These are phyloP conservation scores for Maudiozyma turicensis DNA, from an alignment of 805 yeast genomes.

Conservation along the genomic window DNA sequence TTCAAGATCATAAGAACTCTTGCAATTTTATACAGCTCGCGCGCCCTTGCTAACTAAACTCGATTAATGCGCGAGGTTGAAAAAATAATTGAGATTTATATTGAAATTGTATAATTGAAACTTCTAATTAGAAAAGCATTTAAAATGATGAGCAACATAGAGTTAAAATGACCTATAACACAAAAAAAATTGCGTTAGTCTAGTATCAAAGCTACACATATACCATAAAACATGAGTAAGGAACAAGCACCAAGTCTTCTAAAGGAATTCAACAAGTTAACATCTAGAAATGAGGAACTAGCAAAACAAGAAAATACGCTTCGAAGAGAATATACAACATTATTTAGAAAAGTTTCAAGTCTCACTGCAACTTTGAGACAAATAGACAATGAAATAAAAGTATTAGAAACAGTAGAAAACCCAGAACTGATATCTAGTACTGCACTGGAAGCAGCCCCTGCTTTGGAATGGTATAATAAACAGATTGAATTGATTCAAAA, in stretches of 20 bases:
- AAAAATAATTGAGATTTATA: too few relatives aligned
- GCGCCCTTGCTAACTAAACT: too few relatives aligned
- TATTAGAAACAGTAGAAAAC: slow-evolving; percentile 1
- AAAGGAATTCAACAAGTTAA: slow-evolving; percentile 8
- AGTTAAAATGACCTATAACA: too few relatives aligned
- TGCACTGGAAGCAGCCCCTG: slow-evolving; percentile 15
- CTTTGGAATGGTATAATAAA: slow-evolving; percentile 21
- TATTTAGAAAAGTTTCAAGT: slow-evolving; percentile 25
- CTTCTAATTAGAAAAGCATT: too few relatives aligned
- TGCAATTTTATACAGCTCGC: too few relatives aligned
- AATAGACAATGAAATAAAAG: slow-evolving; percentile 1
- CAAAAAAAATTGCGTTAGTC: too few relatives aligned
- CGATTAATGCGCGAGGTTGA: too few relatives aligned
- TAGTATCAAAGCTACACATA: neutral
- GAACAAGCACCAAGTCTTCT: neutral
- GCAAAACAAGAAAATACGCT: slow-evolving; percentile 23
- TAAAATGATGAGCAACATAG: too few relatives aligned
- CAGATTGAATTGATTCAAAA: slow-evolving; percentile 9
- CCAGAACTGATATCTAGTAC: slow-evolving; percentile 11
- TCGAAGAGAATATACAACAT: slow-evolving; percentile 25
- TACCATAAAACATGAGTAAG: neutral
- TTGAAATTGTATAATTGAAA: too few relatives aligned
- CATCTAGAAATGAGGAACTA: slow-evolving; percentile 25
- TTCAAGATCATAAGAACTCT: too few relatives aligned
- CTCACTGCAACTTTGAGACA: slow-evolving; percentile 13